A percentile compares a stretch with the other conserved stretches of the same genome.
These are phyloP conservation scores for Microascus cirrosus DNA, from an alignment of 2,329 filamentous ascomycete genomes.

Conservation along the genomic window DNA sequence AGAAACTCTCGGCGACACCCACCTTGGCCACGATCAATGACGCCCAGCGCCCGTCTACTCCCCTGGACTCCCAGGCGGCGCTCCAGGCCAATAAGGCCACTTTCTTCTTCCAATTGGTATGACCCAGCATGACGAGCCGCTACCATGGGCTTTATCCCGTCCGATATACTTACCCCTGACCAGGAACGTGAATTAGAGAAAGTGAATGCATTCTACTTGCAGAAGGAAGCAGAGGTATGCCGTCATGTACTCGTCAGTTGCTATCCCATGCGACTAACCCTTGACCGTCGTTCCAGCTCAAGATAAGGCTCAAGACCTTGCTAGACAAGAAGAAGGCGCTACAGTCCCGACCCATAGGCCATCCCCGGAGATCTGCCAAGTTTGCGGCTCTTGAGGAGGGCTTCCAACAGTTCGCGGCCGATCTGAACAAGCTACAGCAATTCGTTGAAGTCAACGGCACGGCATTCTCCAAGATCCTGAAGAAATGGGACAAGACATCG, in stretches of 20 bases:
- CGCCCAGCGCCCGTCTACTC: conserved; percentile 29
- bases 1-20: conserved; percentile 89
- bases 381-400: conserved; percentile 94
- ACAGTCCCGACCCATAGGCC: conserved; percentile 60
- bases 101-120: conserved; percentile 94
- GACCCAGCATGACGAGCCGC: conserved; percentile 13
- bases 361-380: conserved; percentile 80
- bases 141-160: conserved; percentile 3
- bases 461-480: conserved; percentile 95
- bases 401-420: conserved; percentile 92
- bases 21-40: conserved; percentile 69
- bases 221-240: conserved; percentile 92
- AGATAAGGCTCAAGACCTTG: conserved; percentile 81
- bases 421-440: conserved; percentile 95
- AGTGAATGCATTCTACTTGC: conserved; percentile 93
- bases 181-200: conserved; percentile 97
- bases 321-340: conserved; percentile 91
- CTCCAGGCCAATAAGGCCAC: conserved; percentile 96
- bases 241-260: background rate
- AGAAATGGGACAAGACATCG: conserved; percentile 99
- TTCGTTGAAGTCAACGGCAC: conserved; percentile 98
- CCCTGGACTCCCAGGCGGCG: conserved; percentile 70
- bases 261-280: background rate
- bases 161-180: conserved; percentile 24
- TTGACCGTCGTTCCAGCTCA: conserved; percentile 51